Evolutionary conservation across 2,329 filamentous ascomycete genomes (phyloP).

Genomic region (Claviceps digitariae): DNA sequence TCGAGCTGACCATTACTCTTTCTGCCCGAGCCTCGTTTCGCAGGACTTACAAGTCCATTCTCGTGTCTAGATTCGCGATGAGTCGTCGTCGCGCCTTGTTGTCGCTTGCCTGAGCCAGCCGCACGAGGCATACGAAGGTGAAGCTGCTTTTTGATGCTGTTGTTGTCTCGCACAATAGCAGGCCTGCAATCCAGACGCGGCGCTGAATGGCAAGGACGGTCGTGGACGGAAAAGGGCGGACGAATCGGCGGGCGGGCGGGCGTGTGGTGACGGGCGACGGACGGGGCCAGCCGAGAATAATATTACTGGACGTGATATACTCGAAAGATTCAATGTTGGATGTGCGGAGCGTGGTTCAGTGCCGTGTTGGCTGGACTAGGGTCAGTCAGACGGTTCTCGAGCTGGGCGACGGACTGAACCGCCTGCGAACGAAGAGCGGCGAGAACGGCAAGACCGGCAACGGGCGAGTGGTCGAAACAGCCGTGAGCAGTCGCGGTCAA

Average conservation of each 20-base stretch:
- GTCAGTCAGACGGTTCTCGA: not conserved
- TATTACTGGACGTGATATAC: not conserved
- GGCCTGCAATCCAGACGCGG: not conserved
- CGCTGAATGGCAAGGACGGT: not conserved
- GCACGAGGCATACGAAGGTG: conserved; percentile 44
- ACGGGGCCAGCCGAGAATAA: not conserved
- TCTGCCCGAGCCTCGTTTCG: conserved; percentile 24
- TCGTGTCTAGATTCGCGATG: conserved; percentile 68
- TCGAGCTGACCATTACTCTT: conserved; percentile 35
- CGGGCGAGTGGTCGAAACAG: not conserved
- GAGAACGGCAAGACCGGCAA: not conserved
- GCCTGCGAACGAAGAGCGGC: not conserved
- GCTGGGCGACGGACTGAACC: not conserved
- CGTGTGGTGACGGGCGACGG: not conserved
- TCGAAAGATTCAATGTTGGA: not conserved
- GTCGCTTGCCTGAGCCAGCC: conserved; percentile 46
- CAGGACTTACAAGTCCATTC: conserved; percentile 63
- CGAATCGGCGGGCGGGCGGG: no score
- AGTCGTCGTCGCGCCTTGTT: conserved; percentile 45
- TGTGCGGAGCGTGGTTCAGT: not conserved
- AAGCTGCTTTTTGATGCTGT: not conserved
- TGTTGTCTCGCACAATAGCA: not conserved
- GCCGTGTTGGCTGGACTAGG: not conserved
- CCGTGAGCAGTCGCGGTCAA: not conserved
- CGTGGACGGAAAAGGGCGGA: not conserved